Evolutionary conservation across 139 green algal species (phyloP).

Genomic region (Closterium sp.): DNA sequence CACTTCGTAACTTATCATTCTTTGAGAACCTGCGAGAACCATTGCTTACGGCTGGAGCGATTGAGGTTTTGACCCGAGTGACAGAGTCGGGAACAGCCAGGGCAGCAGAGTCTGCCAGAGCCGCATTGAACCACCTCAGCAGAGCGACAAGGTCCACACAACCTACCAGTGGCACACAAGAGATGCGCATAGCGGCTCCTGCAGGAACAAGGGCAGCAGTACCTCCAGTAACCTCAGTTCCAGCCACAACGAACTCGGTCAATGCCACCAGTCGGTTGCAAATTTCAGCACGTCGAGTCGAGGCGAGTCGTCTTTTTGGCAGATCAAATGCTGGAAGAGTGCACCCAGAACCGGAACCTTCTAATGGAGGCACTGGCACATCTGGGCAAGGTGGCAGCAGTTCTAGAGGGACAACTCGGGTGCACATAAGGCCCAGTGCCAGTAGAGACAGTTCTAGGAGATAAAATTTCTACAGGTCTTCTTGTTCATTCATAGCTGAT

Average conservation of each 20-base stretch:
- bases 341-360: neutral
- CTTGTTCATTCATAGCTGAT: too few species aligned
- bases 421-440: neutral
- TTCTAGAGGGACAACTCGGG: neutral
- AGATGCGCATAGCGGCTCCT: neutral
- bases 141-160: neutral
- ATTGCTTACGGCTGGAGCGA: neutral
- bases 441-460: neutral
- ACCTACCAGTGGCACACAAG: neutral
- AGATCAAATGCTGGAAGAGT: neutral
- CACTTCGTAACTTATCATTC: conserved; percentile 2
- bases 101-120: neutral
- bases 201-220: neutral
- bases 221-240: neutral
- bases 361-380: neutral
- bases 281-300: neutral
- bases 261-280: neutral
- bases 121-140: neutral
- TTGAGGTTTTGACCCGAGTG: neutral
- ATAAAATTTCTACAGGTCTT: neutral
- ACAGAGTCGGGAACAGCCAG: conserved; percentile 4
- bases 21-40: neutral
- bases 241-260: neutral
- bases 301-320: neutral
- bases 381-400: neutral